Evolutionary conservation across 345 rosid genomes (phyloP), one percentile per base, ranked within the genome.

Genomic region (Eucalyptus pauciflora): DNA sequence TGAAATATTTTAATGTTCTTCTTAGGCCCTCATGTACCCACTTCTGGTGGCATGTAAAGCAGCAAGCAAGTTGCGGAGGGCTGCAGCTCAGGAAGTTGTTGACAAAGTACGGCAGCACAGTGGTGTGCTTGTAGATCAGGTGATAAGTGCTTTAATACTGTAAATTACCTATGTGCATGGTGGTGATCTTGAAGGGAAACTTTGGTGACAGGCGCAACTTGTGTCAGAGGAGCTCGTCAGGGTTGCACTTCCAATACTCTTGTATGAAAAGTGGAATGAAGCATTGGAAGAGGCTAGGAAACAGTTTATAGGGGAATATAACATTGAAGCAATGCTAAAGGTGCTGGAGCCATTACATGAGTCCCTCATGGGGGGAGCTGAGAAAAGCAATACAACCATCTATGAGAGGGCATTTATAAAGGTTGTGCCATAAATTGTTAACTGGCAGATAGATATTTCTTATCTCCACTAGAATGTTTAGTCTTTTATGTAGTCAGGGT

Each of bases 251-350:
- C 80, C 80, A 86, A 96, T 97, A 89, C 99, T 98, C 90, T 98
- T 98, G 99, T 98, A 98, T 91, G 99, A 98, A 90, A 91, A 91
- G 94, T 98, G 99, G 99, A 98, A 98, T 88, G 99, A 98, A 91
- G 98, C 94, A 69, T 89, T 98, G 90, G 99, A 98, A 96, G 99
- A 98, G 94, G 99, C 99, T 87, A 96, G 99, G 90, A 99, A 99
- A 86, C 92, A 96, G 92, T 98, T 93, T 93, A 96, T 95, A 92
- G 97, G 98, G 89, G 99, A 95, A 93, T 97, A 94, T 91, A 98
- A 98, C 93, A 94, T 95, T 90, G 99, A 98, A 93, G 98, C 97
- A 69, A 96, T 98, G 99, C 93, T 98, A 87, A 97, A 98, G 90
- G 97, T 93, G 54, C 93, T 98, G 93, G 99, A 97, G 90, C 99